Percentiles rank a stretch among this genome's conserved stretches.
Conservation (phyloP, 257 asterid species). For the Nicotiana tabacum region DNA sequence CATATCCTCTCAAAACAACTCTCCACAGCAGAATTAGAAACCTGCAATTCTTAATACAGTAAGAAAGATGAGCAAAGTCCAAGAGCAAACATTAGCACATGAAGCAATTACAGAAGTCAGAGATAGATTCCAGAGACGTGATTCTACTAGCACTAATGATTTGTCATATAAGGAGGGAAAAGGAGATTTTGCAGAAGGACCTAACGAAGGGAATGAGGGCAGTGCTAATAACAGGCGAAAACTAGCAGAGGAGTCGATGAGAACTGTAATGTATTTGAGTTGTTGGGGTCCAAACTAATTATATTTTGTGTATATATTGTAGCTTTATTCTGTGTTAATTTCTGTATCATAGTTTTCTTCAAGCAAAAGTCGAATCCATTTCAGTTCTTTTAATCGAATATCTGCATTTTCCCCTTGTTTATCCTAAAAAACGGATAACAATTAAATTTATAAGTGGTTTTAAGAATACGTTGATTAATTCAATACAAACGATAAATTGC, state of each 20-base stretch:
- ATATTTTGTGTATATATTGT: background rate
- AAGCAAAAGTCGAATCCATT: too few species aligned
- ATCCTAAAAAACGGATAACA: too few species aligned
- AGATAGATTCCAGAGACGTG: background rate
- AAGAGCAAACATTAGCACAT: background rate
- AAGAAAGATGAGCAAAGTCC: background rate
- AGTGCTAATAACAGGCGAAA: slow-evolving; percentile 9
- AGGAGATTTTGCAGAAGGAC: background rate
- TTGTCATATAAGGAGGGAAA: background rate
- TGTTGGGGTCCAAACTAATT: slow-evolving; percentile 26
- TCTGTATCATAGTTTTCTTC: background rate
- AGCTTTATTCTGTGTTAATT: background rate
- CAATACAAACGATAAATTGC: too few species aligned
- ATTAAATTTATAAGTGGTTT: too few species aligned
- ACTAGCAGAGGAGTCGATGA: slow-evolving; percentile 21
- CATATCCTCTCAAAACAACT: background rate
- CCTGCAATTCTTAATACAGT: background rate
- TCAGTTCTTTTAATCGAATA: too few species aligned
- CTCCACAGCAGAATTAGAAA: background rate
- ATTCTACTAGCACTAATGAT: background rate
- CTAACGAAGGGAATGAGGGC: background rate
- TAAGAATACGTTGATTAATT: too few species aligned
- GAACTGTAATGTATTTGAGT: slow-evolving; percentile 24
- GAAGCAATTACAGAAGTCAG: background rate
- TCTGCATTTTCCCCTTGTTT: too few species aligned